Percentiles rank a stretch among this genome's conserved stretches.
Evolutionary conservation across 495 filamentous ascomycete genomes (phyloP).

Genomic region (Aspergillus egyptiacus): DNA sequence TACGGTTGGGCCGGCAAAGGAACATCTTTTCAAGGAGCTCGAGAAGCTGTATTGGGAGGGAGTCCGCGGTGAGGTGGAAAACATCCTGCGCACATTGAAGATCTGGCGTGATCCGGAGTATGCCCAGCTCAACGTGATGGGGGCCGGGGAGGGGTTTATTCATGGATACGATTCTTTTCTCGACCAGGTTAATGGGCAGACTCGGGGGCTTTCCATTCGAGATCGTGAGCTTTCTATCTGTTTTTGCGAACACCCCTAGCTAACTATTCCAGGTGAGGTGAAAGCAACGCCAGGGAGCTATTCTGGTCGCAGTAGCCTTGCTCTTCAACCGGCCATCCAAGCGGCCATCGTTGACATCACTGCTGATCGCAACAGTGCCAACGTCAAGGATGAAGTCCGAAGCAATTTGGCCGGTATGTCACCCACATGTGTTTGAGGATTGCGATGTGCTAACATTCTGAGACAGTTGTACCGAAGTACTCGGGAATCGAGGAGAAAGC

Average conservation of each 20-base stretch:
- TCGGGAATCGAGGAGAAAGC: slow-evolving; percentile 10
- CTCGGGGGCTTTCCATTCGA: slow-evolving; percentile 20
- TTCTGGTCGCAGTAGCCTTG: not conserved
- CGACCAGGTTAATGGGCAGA: slow-evolving; percentile 26
- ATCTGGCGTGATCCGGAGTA: slow-evolving; percentile 20
- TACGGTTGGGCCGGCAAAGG: not conserved
- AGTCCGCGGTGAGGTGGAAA: slow-evolving; percentile 21
- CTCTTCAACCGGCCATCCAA: not conserved
- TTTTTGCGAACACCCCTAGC: not conserved
- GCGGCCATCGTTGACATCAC: not conserved
- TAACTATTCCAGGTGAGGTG: not conserved
- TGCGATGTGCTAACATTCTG: not conserved
- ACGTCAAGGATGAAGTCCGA: slow-evolving; percentile 3
- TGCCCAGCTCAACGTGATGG: slow-evolving; percentile 7
- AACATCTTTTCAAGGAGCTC: slow-evolving; percentile 10
- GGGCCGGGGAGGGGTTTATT: slow-evolving; percentile 18
- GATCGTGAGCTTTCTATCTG: slow-evolving; percentile 1
- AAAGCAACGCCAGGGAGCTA: not conserved
- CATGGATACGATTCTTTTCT: slow-evolving; percentile 32
- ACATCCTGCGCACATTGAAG: slow-evolving; percentile 22
- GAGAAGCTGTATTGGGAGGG: slow-evolving; percentile 29
- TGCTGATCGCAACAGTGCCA: not conserved
- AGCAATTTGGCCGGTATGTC: slow-evolving; percentile 8
- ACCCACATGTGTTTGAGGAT: not conserved
- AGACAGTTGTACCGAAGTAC: not conserved